Evolutionary conservation across 2,329 filamentous ascomycete species (phyloP).

Genomic region (Aspergillus sp.): DNA sequence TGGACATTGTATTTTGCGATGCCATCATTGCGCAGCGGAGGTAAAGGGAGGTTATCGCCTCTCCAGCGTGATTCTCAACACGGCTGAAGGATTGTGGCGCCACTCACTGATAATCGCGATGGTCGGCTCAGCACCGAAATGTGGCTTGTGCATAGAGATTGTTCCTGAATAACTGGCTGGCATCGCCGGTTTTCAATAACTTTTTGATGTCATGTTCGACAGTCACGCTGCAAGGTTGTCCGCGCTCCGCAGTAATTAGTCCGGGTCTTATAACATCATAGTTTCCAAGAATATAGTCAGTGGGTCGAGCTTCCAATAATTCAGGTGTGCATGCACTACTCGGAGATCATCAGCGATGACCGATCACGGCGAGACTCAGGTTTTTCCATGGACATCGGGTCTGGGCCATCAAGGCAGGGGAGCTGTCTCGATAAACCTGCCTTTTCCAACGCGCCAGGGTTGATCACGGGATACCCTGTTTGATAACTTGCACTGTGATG

Average conservation of each 20-base stretch:
- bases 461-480: conserved; percentile 7
- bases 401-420: background rate
- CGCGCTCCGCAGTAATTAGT: background rate
- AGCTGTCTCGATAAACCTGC: conserved; percentile 13
- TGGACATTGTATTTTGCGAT: background rate
- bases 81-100: background rate
- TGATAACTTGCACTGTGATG: background rate
- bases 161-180: background rate
- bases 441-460: background rate
- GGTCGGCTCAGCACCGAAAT: background rate
- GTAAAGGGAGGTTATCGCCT: background rate
- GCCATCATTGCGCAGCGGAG: background rate
- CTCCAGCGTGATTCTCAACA: background rate
- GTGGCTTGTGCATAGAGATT: background rate
- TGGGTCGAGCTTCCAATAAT: conserved; percentile 9
- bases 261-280: conserved; percentile 6
- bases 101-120: background rate
- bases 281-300: conserved; percentile 11
- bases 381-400: background rate
- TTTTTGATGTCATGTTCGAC: background rate
- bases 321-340: conserved; percentile 1
- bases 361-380: background rate
- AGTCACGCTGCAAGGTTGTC: background rate
- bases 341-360: conserved; percentile 7
- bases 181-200: background rate